phyloP scores from a whole-genome alignment of 179 eudicot genomes.

The Beta lomatogona region DNA sequence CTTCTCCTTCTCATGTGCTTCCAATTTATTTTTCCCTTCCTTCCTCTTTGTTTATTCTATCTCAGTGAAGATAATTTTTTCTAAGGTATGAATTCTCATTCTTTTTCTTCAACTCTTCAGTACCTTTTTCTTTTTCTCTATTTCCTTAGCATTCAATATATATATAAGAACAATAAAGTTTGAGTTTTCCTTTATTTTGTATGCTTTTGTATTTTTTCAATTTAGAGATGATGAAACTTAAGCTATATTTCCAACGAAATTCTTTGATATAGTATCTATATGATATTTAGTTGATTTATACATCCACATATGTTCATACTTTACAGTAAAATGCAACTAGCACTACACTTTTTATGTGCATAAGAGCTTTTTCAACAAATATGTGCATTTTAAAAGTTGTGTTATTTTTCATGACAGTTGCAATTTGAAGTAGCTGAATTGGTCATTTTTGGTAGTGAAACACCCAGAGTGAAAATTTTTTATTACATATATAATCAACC shows the following conservation, averaged over 20 bases:
- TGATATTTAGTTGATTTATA: not conserved
- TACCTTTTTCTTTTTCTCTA: not conserved
- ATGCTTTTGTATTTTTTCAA: too few species aligned
- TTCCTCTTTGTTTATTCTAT: not conserved
- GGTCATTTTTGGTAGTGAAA: not conserved
- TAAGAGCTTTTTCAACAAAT: not conserved
- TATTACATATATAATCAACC: not conserved
- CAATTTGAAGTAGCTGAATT: not conserved
- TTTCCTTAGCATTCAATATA: not conserved
- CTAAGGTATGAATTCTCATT: conserved; percentile 27
- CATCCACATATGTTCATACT: not conserved
- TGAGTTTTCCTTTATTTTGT: too few species aligned
- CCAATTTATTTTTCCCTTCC: conserved; percentile 18
- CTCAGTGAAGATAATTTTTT: not conserved
- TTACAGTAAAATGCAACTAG: too few species aligned
- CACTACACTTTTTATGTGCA: not conserved
- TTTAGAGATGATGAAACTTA: too few species aligned
- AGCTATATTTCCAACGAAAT: too few species aligned
- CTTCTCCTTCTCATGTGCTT: conserved; percentile 29
- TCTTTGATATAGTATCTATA: too few species aligned
- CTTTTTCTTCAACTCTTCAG: not conserved
- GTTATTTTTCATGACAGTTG: not conserved
- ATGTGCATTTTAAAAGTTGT: not conserved
- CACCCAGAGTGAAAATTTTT: not conserved
- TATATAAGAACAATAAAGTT: not conserved